Evolutionary conservation across 2,329 filamentous ascomycete species (phyloP).

Genomic region (Leptographium galeiforme): DNA sequence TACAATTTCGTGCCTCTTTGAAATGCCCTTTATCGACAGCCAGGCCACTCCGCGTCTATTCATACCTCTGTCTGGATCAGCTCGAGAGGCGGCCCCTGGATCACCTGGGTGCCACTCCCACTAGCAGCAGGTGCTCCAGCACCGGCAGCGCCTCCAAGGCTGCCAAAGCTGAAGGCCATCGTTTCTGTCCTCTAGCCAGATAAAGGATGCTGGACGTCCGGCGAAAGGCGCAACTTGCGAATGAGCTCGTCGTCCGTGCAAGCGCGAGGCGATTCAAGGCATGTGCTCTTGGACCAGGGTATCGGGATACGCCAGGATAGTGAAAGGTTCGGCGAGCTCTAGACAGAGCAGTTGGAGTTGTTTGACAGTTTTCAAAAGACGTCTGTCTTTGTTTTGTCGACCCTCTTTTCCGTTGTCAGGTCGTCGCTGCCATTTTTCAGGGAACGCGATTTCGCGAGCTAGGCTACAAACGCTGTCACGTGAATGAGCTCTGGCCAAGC

Average conservation of each 20-base stretch:
- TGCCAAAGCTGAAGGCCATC: slow-evolving; percentile 55
- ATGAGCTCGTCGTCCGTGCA: background rate
- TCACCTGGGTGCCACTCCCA: slow-evolving; percentile 22
- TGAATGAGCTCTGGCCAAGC: background rate
- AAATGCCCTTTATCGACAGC: too few relatives aligned
- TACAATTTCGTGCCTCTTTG: too few relatives aligned
- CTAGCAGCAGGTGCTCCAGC: slow-evolving; percentile 25
- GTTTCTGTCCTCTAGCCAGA: background rate
- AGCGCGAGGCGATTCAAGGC: background rate
- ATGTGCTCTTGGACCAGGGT: background rate
- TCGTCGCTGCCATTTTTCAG: background rate
- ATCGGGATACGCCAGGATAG: background rate
- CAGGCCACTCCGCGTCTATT: background rate
- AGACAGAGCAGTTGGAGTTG: background rate
- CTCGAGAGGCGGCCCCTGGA: slow-evolving; percentile 51
- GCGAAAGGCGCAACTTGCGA: background rate
- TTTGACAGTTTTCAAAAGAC: too few relatives aligned
- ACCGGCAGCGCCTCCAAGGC: slow-evolving; percentile 28
- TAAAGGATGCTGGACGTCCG: background rate
- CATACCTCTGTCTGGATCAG: slow-evolving; percentile 72
- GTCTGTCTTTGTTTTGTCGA: background rate
- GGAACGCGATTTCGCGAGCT: slow-evolving; percentile 7
- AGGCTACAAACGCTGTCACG: background rate
- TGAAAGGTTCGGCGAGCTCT: background rate
- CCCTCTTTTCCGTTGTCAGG: background rate